Evolutionary conservation across 805 yeast genomes (phyloP), one percentile per base, ranked within the genome.

Genomic region (Tetrapisispora nanseiensis): DNA sequence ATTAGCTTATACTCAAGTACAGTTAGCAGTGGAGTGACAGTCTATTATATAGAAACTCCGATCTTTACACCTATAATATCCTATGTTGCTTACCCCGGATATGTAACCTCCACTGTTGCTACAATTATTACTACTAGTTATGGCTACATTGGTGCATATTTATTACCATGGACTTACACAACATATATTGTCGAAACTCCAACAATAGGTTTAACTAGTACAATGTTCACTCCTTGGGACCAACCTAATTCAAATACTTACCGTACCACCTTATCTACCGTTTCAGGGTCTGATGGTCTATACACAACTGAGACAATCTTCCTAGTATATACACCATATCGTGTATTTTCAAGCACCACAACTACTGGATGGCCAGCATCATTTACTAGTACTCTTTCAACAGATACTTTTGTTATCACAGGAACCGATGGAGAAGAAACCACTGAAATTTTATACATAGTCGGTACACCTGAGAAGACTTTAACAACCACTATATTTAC

Each of bases 251-350:
- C 35, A 13, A 15, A 26, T 11, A 45, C 46, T 2, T 37, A 27
- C 27, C 21, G 33, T 4, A 41, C 43, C 18, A 36, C 20, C 10
- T n/a, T 24, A 12, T 24, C 37, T 12, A 29, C 37, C 2, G 15
- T 37, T 26, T 24, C 41, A 8, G 46, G 46, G 13, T 20, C 36
- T 26, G 46, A 44, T 30, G 46, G 46, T 4, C 13, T 7, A 3
- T 20, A 12, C 10, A 37, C 40, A 8, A 37, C 33, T 5, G 42
- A 41, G 26, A 37, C 34, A 18, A 16, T 46, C 23, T 36, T 36
- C 31, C 34, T 20, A 22, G 47, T 44, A 20, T 41, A 38, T 11
- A 39, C 42, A 32, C 47, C 47, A 20, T 23, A 23, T 21, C 27
- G 33, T 21, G 22, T n/a, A 2, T 10, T 18, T 4, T 27, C 21